Conservation (phyloP, 176 grass and related monocot species). For the Urochloa ruziziensis region DNA sequence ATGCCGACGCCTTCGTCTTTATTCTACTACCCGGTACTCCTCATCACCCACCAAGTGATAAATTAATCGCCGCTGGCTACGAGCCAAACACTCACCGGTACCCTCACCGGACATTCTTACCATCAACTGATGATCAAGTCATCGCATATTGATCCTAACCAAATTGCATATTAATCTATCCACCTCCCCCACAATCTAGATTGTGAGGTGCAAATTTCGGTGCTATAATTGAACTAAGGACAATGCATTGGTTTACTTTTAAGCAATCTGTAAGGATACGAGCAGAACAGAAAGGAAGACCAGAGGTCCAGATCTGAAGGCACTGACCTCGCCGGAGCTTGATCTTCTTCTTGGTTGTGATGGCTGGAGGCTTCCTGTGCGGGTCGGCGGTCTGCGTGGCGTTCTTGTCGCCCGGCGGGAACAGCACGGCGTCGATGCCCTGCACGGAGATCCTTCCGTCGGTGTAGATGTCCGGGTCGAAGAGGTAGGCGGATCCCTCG, state of each 20-base stretch:
- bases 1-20: conserved; percentile 35
- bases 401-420: conserved; percentile 51
- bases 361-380: conserved; percentile 43
- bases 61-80: conserved; percentile 23
- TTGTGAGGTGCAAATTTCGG: conserved; percentile 24
- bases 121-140: not conserved
- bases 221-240: not conserved
- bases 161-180: conserved; percentile 24
- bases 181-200: not conserved
- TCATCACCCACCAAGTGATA: conserved; percentile 31
- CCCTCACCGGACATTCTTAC: conserved; percentile 42
- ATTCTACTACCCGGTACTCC: conserved; percentile 8
- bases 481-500: conserved; percentile 85
- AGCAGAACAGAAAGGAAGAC: not conserved
- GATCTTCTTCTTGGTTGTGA: conserved; percentile 47
- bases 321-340: conserved; percentile 85
- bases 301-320: conserved; percentile 42
- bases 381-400: conserved; percentile 21
- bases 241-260: not conserved
- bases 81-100: conserved; percentile 3
- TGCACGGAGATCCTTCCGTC: conserved; percentile 94
- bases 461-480: conserved; percentile 97
- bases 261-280: conserved; percentile 4
- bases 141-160: conserved; percentile 7
- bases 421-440: conserved; percentile 95